phyloP scores from a whole-genome alignment of 2,329 filamentous ascomycete genomes.

The Achaetomium macrosporum region DNA sequence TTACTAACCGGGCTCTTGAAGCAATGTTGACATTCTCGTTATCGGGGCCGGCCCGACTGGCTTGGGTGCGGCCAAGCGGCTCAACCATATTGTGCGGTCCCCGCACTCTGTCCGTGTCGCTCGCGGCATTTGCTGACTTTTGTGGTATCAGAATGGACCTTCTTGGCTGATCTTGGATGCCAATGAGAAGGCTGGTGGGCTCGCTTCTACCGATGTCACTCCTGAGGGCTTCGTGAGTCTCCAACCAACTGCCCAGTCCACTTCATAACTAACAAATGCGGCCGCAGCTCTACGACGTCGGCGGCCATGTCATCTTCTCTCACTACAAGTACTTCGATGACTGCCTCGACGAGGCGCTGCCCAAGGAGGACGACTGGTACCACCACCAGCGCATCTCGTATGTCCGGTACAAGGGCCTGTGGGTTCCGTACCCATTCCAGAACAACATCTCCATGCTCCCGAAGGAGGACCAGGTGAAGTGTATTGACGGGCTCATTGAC shows the following conservation, averaged over 20 bases:
- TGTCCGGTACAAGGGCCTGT: conserved; percentile 90
- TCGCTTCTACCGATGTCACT: conserved; percentile 91
- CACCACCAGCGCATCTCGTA: conserved; percentile 98
- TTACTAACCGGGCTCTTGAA: conserved; percentile 34
- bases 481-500: conserved; percentile 94
- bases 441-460: conserved; percentile 99
- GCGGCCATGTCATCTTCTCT: conserved; percentile 97
- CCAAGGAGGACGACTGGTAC: conserved; percentile 92
- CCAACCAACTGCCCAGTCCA: not conserved
- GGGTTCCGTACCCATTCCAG: conserved; percentile 99
- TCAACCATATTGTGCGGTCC: conserved; percentile 82
- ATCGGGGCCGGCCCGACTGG: conserved; percentile 97
- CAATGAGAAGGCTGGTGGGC: conserved; percentile 85
- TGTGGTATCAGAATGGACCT: conserved; percentile 62
- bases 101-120: conserved; percentile 20
- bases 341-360: conserved; percentile 93
- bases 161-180: conserved; percentile 97
- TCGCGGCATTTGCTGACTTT: conserved; percentile 23
- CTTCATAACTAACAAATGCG: conserved; percentile 20
- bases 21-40: conserved; percentile 92
- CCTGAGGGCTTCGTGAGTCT: conserved; percentile 87
- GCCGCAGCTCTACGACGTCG: conserved; percentile 88
- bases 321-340: conserved; percentile 99
- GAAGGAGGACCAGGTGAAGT: conserved; percentile 93
- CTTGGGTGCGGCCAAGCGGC: conserved; percentile 93